Conservation (phyloP, 805 yeast species). For the Grigorovia humatica region DNA sequence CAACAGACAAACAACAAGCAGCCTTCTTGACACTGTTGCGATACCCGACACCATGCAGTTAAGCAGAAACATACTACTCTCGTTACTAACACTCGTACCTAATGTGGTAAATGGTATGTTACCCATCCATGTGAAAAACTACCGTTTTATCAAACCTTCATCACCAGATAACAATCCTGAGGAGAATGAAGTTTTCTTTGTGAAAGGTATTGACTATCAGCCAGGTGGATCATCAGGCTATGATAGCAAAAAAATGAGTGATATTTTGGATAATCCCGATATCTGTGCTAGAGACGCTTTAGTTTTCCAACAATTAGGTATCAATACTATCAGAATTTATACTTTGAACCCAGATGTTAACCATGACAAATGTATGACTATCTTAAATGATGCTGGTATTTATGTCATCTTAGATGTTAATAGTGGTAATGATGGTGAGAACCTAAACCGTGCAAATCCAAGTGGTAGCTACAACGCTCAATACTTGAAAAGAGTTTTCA, state of each 20-base stretch:
- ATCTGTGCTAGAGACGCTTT: slow-evolving; percentile 73
- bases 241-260: slow-evolving; percentile 30
- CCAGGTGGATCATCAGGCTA: slow-evolving; percentile 79
- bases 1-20: not conserved
- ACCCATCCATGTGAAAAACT: slow-evolving; percentile 47
- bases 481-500: slow-evolving; percentile 72
- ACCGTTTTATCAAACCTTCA: slow-evolving; percentile 49
- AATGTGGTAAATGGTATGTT: slow-evolving; percentile 35
- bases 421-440: slow-evolving; percentile 55
- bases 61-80: slow-evolving; percentile 5
- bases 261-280: slow-evolving; percentile 61
- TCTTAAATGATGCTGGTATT: slow-evolving; percentile 81
- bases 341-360: slow-evolving; percentile 71
- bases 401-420: slow-evolving; percentile 81
- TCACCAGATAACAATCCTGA: slow-evolving; percentile 27
- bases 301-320: slow-evolving; percentile 68
- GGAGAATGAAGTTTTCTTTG: slow-evolving; percentile 51
- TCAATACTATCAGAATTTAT: slow-evolving; percentile 79
- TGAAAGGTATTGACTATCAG: slow-evolving; percentile 85
- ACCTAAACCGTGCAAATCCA: slow-evolving; percentile 66
- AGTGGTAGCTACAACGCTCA: slow-evolving; percentile 54
- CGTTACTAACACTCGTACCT: slow-evolving; percentile 10
- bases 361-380: slow-evolving; percentile 89
- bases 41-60: not conserved
- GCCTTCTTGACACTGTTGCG: not conserved